Evolutionary conservation across 2,329 filamentous ascomycete species (phyloP), one percentile per base, ranked within the genome.

Genomic region (Immersiporthe knoxdaviesiana): DNA sequence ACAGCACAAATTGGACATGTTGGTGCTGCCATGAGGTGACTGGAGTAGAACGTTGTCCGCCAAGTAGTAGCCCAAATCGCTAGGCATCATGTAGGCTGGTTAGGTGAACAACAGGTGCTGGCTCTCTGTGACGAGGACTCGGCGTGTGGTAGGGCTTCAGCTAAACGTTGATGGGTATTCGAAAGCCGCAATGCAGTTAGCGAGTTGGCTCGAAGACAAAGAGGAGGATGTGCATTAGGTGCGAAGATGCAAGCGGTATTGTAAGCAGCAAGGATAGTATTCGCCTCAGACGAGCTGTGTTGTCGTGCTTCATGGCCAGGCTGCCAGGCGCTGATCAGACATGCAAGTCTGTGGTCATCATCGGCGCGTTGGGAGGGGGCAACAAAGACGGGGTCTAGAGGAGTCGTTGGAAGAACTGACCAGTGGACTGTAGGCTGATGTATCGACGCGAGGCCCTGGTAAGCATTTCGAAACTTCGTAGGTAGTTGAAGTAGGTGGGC

Each of bases 321-420:
- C 37, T 21, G 37, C 44, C 59, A 62, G 41, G 59, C 59, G 30
- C 59, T 62, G 59, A 18, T 62, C 59, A 62, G 59, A 27, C 59
- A 62, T 62, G 59, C 59, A 62, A 62, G 59, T 62, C 59, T 41
- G 37, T 44, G 30, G 59, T 62, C 35, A 62, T 62, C 59, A 62
- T 44, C 14, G 37, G 59, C 59, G 24, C 14, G 21, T 10, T 12
- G 4, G 37, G 18, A 44, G 32, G 37, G 37, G n/a, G n/a, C 4
- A 18, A 27, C 21, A 39, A 60, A 3, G 24, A 10, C 18, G 16
- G 7, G 35, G 6, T 8, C 2, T 27, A 12, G 24, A 27, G 21
- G 50, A 12, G n/a, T n/a, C 8, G 50, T 24, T 5, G 14, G n/a
- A 54, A 54, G 1, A 11, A 56, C 52, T 18, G 27, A 56, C 52